Evolutionary conservation across 495 filamentous ascomycete genomes (phyloP).

Genomic region (Trichocladium uniseriatum): DNA sequence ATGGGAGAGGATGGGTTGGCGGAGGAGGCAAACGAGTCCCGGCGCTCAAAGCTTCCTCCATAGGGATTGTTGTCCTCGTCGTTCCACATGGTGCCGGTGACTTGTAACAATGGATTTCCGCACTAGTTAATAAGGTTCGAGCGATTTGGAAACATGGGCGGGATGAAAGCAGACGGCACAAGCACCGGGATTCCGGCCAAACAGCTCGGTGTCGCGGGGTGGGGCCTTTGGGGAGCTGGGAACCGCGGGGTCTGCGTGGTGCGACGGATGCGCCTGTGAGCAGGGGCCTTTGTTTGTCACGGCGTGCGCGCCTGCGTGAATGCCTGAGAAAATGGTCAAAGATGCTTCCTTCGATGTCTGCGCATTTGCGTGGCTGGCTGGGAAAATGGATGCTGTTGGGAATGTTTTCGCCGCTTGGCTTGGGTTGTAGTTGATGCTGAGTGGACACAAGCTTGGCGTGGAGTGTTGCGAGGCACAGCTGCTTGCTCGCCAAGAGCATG

Average conservation of each 20-base stretch:
- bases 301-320: not conserved
- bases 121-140: not conserved
- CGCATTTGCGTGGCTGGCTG: not conserved
- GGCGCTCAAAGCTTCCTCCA: conserved; percentile 72
- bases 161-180: not conserved
- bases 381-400: not conserved
- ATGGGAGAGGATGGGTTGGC: conserved; percentile 56
- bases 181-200: not conserved
- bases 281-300: not conserved
- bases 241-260: conserved; percentile 3
- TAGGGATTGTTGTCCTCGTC: conserved; percentile 92
- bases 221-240: not conserved
- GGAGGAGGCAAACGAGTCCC: conserved; percentile 66
- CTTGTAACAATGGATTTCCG: conserved; percentile 8
- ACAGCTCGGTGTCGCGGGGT: not conserved
- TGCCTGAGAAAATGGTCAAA: not conserved
- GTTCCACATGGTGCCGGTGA: conserved; percentile 53
- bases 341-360: not conserved
- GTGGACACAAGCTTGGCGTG: conserved; percentile 3
- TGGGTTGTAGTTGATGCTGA: not conserved
- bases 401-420: not conserved
- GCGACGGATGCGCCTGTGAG: not conserved
- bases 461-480: conserved; percentile 6
- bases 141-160: not conserved
- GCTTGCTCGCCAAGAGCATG: conserved; percentile 6